These are phyloP conservation scores for Ambrosia trifida DNA, from an alignment of 129 eudicot genomes.

Conservation along the genomic window DNA sequence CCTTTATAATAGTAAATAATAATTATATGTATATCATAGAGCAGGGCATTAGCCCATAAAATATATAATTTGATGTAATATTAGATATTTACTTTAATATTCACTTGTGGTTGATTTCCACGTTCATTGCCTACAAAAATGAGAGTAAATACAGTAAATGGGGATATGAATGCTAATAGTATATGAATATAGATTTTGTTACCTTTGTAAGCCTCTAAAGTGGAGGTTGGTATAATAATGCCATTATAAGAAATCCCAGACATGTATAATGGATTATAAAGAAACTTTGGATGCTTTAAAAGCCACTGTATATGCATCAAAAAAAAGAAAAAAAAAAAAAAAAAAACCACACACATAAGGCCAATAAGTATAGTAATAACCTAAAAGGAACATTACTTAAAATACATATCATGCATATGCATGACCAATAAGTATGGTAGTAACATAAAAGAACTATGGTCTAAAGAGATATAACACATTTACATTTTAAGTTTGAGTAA, in stretches of 20 bases:
- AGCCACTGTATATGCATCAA: slow-evolving; percentile 17
- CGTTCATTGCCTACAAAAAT: slow-evolving; percentile 24
- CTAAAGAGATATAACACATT: no score
- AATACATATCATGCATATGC: neutral
- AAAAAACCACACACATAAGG: no score
- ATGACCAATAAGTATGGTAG: neutral
- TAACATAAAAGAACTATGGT: neutral
- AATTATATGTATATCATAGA: neutral
- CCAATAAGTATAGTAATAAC: no score
- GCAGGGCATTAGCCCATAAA: no score
- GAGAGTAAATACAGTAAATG: no score
- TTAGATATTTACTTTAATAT: slow-evolving; percentile 26
- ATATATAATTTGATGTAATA: neutral
- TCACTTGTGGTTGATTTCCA: slow-evolving; percentile 29
- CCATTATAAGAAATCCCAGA: slow-evolving; percentile 31
- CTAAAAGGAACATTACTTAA: no score
- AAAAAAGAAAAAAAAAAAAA: no score
- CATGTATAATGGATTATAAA: slow-evolving; percentile 27
- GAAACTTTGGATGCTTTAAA: slow-evolving; percentile 24
- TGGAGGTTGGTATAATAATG: slow-evolving; percentile 13
- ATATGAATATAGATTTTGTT: neutral
- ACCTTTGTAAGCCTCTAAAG: slow-evolving; percentile 22
- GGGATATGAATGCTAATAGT: no score
- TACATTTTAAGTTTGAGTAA: no score
- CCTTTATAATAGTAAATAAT: slow-evolving; percentile 6